Percentiles rank a stretch among this genome's conserved stretches.
These are phyloP conservation scores for Naganishia liquefaciens DNA, from an alignment of 1,284 basidiomycete genomes.

Conservation along the genomic window DNA sequence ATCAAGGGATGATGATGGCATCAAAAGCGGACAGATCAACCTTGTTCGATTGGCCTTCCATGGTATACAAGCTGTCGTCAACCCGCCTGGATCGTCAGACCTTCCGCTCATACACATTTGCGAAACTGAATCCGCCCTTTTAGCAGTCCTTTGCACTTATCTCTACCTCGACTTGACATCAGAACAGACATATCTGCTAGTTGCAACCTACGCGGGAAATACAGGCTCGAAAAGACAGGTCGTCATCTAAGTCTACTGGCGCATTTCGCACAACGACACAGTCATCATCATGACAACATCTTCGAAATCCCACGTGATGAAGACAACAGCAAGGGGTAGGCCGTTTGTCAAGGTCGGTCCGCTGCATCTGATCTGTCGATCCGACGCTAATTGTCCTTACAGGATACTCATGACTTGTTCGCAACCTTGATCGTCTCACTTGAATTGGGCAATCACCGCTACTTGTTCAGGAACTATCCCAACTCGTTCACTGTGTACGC, in stretches of 20 bases:
- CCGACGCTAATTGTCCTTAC: conserved; percentile 25
- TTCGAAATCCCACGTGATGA: conserved; percentile 74
- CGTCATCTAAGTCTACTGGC: background rate
- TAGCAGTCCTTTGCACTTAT: too few species aligned
- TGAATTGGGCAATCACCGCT: conserved; percentile 82
- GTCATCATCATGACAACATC: conserved; percentile 1
- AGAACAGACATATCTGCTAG: too few species aligned
- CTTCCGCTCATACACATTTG: too few species aligned
- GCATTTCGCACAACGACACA: background rate
- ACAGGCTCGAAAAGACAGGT: background rate
- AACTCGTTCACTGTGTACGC: conserved; percentile 95
- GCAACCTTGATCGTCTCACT: conserved; percentile 95
- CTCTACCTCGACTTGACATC: too few species aligned
- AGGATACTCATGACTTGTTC: conserved; percentile 98
- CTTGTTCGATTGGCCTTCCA: too few species aligned
- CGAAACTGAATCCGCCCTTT: background rate
- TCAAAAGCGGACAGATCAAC: too few species aligned
- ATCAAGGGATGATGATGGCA: background rate
- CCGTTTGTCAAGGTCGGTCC: conserved; percentile 81
- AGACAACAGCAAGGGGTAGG: conserved; percentile 88
- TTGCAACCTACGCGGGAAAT: too few species aligned
- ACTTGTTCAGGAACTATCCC: conserved; percentile 91
- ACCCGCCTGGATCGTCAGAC: too few species aligned
- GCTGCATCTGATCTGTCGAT: background rate
- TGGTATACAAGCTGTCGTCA: too few species aligned